These are phyloP conservation scores for Zygotorulaspora chibaensis DNA, from an alignment of 805 yeast genomes.

Conservation along the genomic window DNA sequence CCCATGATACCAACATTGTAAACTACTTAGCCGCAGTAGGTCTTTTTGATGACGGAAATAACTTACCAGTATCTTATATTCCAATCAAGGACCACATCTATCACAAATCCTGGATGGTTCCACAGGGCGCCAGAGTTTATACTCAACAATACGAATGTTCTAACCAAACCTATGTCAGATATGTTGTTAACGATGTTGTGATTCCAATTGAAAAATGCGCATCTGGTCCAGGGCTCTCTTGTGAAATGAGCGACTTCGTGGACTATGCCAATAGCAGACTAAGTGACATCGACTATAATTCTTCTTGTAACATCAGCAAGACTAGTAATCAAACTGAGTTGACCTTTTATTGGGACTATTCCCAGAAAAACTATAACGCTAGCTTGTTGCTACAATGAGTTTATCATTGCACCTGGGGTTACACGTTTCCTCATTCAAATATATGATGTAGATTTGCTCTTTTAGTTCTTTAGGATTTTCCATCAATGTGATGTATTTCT, in stretches of 20 bases:
- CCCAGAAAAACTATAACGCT: constrained; percentile 1
- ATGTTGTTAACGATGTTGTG: constrained; percentile 50
- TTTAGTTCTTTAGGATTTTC: neutral
- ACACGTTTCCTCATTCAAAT: neutral
- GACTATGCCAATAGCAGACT: constrained; percentile 31
- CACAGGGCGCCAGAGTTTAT: constrained; percentile 53
- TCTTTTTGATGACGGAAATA: constrained; percentile 35
- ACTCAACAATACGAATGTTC: constrained; percentile 46
- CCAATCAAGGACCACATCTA: constrained; percentile 43
- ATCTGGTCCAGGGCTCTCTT: constrained; percentile 50
- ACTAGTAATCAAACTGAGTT: constrained; percentile 16
- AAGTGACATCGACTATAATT: constrained; percentile 28
- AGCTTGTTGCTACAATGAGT: constrained; percentile 4
- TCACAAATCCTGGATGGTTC: constrained; percentile 46
- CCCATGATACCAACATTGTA: constrained; percentile 68
- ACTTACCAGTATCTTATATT: constrained; percentile 42
- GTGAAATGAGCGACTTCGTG: constrained; percentile 37
- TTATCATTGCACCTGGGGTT: neutral
- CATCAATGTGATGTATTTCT: no score
- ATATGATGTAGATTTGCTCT: neutral
- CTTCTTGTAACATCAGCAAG: constrained; percentile 29
- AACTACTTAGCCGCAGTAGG: constrained; percentile 63
- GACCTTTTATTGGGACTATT: constrained; percentile 21
- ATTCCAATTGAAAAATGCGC: constrained; percentile 46
- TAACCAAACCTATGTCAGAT: constrained; percentile 42